A percentile compares a stretch with the other conserved stretches of the same genome.
These are phyloP conservation scores for Pestalotiopsis sp. DNA, from an alignment of 2,329 filamentous ascomycete genomes.

Conservation along the genomic window DNA sequence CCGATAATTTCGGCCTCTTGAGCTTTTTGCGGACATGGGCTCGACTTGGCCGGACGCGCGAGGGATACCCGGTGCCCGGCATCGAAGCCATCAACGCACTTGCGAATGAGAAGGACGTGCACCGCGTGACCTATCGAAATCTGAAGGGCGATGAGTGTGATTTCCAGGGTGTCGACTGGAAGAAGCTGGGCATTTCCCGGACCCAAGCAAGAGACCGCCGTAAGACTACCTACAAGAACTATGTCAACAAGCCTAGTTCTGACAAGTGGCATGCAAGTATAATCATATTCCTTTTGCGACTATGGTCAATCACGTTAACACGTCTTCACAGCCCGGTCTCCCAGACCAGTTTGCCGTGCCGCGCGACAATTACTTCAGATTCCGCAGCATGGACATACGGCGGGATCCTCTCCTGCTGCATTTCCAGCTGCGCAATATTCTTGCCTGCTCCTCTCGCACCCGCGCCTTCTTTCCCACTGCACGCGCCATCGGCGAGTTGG, in stretches of 20 bases:
- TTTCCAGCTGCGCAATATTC: conserved; percentile 66
- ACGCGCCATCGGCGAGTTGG: conserved; percentile 52
- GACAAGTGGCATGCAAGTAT: conserved; percentile 51
- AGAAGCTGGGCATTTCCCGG: conserved; percentile 52
- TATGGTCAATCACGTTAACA: not conserved
- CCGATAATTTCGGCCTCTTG: conserved; percentile 50
- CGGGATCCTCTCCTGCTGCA: conserved; percentile 60
- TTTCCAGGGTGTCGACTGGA: conserved; percentile 63
- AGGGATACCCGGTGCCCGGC: not conserved
- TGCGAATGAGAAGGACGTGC: conserved; percentile 27
- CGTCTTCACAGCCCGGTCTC: conserved; percentile 17
- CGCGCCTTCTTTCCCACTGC: conserved; percentile 59
- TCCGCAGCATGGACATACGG: conserved; percentile 58
- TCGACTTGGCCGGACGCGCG: not conserved
- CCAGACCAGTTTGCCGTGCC: conserved; percentile 39
- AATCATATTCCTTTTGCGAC: not conserved
- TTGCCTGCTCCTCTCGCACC: conserved; percentile 58
- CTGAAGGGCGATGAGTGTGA: conserved; percentile 60
- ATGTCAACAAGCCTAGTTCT: conserved; percentile 53
- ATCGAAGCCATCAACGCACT: not conserved
- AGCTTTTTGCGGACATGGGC: conserved; percentile 57
- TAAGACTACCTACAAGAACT: conserved; percentile 56
- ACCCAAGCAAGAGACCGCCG: conserved; percentile 50
- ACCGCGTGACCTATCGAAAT: conserved; percentile 42
- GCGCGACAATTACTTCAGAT: conserved; percentile 57